A percentile compares a stretch with the other conserved stretches of the same genome.
Conservation (phyloP, 352 stramenopile species). For the Globisporangium iwayamae region DNA sequence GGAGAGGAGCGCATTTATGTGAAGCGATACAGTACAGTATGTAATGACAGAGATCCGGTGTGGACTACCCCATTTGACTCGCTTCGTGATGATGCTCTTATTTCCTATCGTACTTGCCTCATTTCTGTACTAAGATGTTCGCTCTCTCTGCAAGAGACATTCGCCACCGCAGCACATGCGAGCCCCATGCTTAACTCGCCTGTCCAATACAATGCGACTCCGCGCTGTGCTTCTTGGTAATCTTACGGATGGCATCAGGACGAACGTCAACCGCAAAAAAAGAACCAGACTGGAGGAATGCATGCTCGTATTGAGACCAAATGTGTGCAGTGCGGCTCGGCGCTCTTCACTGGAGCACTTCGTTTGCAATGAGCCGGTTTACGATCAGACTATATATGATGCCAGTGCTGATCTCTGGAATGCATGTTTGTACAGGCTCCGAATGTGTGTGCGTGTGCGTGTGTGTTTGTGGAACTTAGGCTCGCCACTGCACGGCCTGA, state of each 20-base stretch:
- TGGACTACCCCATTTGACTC: too few relatives aligned
- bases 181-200: not conserved
- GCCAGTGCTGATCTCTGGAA: not conserved
- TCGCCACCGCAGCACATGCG: not conserved
- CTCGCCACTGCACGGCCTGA: constrained; percentile 55
- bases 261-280: not conserved
- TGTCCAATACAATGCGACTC: not conserved
- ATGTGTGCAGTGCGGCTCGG: not conserved
- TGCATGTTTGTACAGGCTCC: not conserved
- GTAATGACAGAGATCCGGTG: not conserved
- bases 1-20: not conserved
- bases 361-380: too few relatives aligned
- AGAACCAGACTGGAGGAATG: constrained; percentile 1
- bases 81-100: too few relatives aligned
- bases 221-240: too few relatives aligned
- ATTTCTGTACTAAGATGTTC: not conserved
- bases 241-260: not conserved
- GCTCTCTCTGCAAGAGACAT: not conserved
- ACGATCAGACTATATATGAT: not conserved
- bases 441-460: not conserved
- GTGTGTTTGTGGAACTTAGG: constrained; percentile 17
- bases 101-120: too few relatives aligned
- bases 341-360: too few relatives aligned
- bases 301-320: not conserved
- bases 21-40: not conserved